Percentiles rank a stretch among this genome's conserved stretches.
Evolutionary conservation across 2,329 filamentous ascomycete genomes (phyloP).

Genomic region (Penicillium sp.): DNA sequence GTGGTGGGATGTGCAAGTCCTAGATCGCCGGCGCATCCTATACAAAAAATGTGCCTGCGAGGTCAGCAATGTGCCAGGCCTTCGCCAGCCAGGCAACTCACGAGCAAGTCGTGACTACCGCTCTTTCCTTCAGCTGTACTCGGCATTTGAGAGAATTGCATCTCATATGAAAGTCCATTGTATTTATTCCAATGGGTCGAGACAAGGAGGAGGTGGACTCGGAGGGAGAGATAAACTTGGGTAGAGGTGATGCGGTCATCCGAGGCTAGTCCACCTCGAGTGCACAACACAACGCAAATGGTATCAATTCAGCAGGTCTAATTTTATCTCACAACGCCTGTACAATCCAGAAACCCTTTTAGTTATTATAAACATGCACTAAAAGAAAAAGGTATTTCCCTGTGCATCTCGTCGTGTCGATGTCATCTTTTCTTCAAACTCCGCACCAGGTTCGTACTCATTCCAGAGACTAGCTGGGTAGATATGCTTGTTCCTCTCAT

Average conservation of each 20-base stretch:
- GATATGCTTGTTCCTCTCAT: conserved; percentile 97
- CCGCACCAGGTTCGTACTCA: conserved; percentile 87
- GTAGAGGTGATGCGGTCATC: conserved; percentile 10
- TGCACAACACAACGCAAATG: not conserved
- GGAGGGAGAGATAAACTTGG: not conserved
- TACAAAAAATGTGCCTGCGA: conserved; percentile 81
- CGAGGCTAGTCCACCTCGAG: conserved; percentile 1
- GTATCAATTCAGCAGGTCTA: conserved; percentile 10
- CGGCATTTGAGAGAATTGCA: conserved; percentile 85
- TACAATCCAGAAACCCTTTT: conserved; percentile 10
- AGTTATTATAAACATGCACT: conserved; percentile 1
- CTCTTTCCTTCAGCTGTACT: conserved; percentile 67
- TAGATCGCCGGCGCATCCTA: conserved; percentile 69
- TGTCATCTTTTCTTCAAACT: conserved; percentile 67
- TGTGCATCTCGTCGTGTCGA: conserved; percentile 79
- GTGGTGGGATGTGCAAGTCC: conserved; percentile 63
- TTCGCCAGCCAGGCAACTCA: conserved; percentile 40
- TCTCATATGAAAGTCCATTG: conserved; percentile 74
- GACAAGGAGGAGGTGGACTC: too few relatives aligned
- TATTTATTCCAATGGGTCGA: conserved; percentile 17
- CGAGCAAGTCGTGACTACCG: conserved; percentile 90
- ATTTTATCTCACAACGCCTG: conserved; percentile 15
- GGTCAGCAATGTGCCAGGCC: not conserved
- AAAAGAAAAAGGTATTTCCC: conserved; percentile 92
- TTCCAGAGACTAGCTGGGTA: conserved; percentile 96